Evolutionary conservation across 176 grass and related monocot genomes (phyloP), one percentile per base, ranked within the genome.

Genomic region (sorghum (Sorghum bicolor)): DNA sequence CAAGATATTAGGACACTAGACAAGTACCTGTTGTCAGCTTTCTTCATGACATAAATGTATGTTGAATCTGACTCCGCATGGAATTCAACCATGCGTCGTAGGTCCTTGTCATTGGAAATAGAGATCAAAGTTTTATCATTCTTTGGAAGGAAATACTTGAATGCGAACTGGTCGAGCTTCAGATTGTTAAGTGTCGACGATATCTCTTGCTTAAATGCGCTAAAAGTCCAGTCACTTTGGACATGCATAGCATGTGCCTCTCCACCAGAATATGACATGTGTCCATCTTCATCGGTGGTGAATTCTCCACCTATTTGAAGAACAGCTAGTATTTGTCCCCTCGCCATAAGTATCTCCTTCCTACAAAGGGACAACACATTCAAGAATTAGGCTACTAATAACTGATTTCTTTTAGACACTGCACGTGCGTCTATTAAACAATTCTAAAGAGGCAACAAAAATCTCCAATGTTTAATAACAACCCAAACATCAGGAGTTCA

Each of bases 61-160:
- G 93, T 96, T 16, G 89, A 92, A 32, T 87, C 91, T 8, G 91
- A 93, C 50, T 86, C 84, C 1, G 86, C 85, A 90, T 92, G 93
- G 89, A 99, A 99, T 79, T 99, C 93, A 79, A 99, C 91, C 96
- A 99, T 99, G 68, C 96, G 91, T 12, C 10, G 78, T 15, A 99
- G 77, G 45, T 99, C 96, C 86, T 96, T 99, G 87, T 99, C 91
- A 80, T 99, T 99, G 65, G 96, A 94, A 31, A 99, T 86, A 75
- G 96, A 96, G 76, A 99, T 99, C 66, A 93, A 85, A 15, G 93
- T 96, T 58, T 87, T 92, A 53, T 83, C 92, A 72, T 99, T 99
- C 70, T 82, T 96, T 12, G 96, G 96, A 70, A 99, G 96, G 72
- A 99, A 99, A 86, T 99, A 99, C 72, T 99, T 99, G 50, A 96